Percentiles rank a stretch among this genome's conserved stretches.
Conservation (phyloP, 495 filamentous ascomycete genomes). For the Glarea lozoyensis region DNA sequence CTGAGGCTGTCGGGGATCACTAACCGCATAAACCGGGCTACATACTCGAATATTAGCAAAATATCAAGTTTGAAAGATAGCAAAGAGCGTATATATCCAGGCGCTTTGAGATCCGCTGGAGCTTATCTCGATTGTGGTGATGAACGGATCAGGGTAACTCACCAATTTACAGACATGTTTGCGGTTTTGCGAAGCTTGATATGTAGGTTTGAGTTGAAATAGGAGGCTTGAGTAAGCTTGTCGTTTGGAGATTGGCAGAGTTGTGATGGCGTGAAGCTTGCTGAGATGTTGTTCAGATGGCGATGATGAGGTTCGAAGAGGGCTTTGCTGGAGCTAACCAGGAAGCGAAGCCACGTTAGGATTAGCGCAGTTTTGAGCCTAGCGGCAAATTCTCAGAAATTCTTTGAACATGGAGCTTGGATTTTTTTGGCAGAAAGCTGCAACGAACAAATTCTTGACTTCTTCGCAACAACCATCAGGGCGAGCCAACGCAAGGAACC, state of each 20-base stretch:
- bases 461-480: constrained; percentile 24
- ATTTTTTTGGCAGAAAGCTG: not conserved
- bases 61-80: too few relatives aligned
- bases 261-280: constrained; percentile 35
- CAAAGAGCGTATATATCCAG: too few relatives aligned
- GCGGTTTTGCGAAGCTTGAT: constrained; percentile 12
- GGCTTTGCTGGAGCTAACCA: constrained; percentile 10
- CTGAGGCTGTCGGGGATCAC: constrained; percentile 36
- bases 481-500: constrained; percentile 59
- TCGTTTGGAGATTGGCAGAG: constrained; percentile 29
- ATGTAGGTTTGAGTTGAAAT: constrained; percentile 14
- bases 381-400: too few relatives aligned
- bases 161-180: constrained; percentile 15
- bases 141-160: constrained; percentile 10
- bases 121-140: constrained; percentile 19
- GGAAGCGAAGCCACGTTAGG: not conserved
- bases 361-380: constrained; percentile 1
- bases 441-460: not conserved
- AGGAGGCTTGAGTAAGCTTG: constrained; percentile 18
- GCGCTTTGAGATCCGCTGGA: too few relatives aligned
- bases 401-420: too few relatives aligned
- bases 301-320: constrained; percentile 23
- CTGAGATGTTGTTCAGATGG: constrained; percentile 16
- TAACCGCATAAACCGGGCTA: constrained; percentile 98
- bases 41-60: constrained; percentile 32